Percentiles rank a stretch among this genome's conserved stretches.
phyloP scores from a whole-genome alignment of 2,329 filamentous ascomycete species.

The Clarireedia sp. region DNA sequence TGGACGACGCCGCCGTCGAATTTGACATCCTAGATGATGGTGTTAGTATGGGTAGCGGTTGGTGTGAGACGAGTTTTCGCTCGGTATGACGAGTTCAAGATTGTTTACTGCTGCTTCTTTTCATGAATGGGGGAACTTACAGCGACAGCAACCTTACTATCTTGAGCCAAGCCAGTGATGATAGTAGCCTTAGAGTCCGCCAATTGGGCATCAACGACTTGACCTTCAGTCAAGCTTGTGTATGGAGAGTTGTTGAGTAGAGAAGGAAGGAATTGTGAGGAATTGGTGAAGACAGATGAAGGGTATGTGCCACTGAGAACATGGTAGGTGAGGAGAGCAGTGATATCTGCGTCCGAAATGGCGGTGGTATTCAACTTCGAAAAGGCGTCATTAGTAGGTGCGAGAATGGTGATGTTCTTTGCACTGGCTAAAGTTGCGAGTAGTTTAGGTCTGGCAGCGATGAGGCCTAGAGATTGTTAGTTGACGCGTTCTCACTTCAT shows the following conservation, averaged over 20 bases:
- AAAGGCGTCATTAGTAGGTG: constrained; percentile 12
- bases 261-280: constrained; percentile 15
- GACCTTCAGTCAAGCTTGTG: constrained; percentile 20
- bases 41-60: background rate
- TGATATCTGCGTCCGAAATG: constrained; percentile 9
- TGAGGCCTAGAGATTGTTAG: background rate
- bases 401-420: constrained; percentile 10
- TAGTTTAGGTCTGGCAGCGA: background rate
- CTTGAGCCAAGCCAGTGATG: constrained; percentile 5
- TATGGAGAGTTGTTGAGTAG: constrained; percentile 13
- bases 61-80: background rate
- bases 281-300: constrained; percentile 10
- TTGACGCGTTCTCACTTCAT: too few relatives aligned
- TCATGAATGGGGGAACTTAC: constrained; percentile 1
- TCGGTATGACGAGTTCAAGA: background rate
- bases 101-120: too few relatives aligned
- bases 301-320: constrained; percentile 17
- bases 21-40: constrained; percentile 37
- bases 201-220: constrained; percentile 14
- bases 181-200: background rate
- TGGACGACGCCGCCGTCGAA: constrained; percentile 50
- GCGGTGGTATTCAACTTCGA: constrained; percentile 9
- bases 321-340: constrained; percentile 17
- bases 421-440: background rate
- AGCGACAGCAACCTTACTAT: constrained; percentile 14